Conservation (phyloP, 345 rosid species). For the Carallia brachiata region DNA sequence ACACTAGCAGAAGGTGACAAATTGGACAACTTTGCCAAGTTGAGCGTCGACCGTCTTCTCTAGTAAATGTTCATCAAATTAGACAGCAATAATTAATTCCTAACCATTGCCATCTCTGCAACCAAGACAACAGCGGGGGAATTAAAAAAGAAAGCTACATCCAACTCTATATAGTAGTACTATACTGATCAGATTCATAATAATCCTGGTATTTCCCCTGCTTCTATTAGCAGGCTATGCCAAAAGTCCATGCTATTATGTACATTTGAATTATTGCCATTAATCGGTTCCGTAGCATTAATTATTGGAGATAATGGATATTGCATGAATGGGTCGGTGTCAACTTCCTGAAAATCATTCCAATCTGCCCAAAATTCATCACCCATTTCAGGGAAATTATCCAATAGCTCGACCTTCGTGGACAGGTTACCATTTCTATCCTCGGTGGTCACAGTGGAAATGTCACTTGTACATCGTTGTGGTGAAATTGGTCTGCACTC, state of each 20-base stretch:
- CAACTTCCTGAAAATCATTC: constrained; percentile 15
- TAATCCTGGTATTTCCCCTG: constrained; percentile 39
- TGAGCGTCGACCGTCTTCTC: background rate
- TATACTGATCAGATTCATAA: constrained; percentile 28
- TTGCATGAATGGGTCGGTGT: constrained; percentile 3
- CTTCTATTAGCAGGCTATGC: constrained; percentile 44
- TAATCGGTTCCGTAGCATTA: constrained; percentile 3
- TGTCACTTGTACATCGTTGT: constrained; percentile 31
- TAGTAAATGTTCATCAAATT: background rate
- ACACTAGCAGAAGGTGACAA: background rate
- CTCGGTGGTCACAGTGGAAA: constrained; percentile 21
- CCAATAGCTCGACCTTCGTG: constrained; percentile 19
- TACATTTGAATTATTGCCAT: constrained; percentile 22
- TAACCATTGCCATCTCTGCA: background rate
- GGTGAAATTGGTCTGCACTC: constrained; percentile 10
- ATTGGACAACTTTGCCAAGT: background rate
- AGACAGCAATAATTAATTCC: constrained; percentile 9
- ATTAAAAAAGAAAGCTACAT: background rate
- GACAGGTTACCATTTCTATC: constrained; percentile 6
- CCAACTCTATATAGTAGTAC: background rate
- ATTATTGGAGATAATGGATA: constrained; percentile 15
- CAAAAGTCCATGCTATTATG: constrained; percentile 53
- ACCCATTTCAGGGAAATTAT: constrained; percentile 34
- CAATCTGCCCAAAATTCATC: constrained; percentile 50
- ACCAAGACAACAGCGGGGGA: background rate